Base-by-base conservation (phyloP, 495 filamentous ascomycete genomes). In the Daldinia bambusicola region DNA sequence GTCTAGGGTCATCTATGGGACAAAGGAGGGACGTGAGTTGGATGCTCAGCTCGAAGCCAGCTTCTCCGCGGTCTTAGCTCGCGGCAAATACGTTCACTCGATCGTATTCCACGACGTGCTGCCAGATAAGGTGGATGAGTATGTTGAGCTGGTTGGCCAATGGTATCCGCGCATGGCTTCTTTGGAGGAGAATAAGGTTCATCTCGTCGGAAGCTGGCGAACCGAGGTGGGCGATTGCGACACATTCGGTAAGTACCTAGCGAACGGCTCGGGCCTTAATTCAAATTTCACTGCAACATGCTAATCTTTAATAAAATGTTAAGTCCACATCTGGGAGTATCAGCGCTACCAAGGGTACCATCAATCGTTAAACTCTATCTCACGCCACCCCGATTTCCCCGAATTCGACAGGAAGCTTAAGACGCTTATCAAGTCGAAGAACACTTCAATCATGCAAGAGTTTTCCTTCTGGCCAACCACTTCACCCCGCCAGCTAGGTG, bases 391-490 rank as follows among this genome's bases (percentile, higher is more conserved):
- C 50, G 91, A 93, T 4, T 98, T 91, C 83, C 81, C 87, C 59
- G 89, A 88, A 10, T 98, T 97, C 75, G 92, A 97, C 79, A 79
- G 79, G 51, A 91, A 93, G 78, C 89, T 98, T 43, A 92, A 93
- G 75, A 83, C 80, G 18, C 83, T 97, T 61, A 94, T 99, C 74
- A 90, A 84, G 64, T 85, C 88, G 69, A 97, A 97, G 81, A 88
- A 90, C 71, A 91, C 88, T 10, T 98, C 95, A 0, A 86, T 99
- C 32, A 99, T 99, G 95, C 95, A 99, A 78, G 95, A 99, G 79
- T 99, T 99, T 82, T 96, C 92, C 56, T 99, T 99, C 87, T 99
- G 95, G 95, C 95, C 95, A 0, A 99, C 95, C 1, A 94, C 93
- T 0, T 86, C 95, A 0, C 95, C 95, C 0, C 93, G 95, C 37